Percentiles rank a stretch among this genome's conserved stretches.
phyloP scores from a whole-genome alignment of 148 eudicot species.

The Beta vulgaris region DNA sequence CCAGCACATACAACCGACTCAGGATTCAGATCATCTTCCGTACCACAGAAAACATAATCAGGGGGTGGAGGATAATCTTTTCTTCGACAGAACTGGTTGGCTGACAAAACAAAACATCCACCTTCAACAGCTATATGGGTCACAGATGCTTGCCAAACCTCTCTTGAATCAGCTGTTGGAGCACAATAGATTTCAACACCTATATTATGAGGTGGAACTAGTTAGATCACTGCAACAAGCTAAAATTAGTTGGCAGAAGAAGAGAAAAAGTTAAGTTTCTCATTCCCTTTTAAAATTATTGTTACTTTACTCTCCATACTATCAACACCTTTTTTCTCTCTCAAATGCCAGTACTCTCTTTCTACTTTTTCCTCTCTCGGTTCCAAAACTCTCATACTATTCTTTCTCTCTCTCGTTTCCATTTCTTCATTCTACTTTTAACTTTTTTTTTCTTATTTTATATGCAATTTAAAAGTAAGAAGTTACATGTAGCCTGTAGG shows the following conservation, averaged over 20 bases:
- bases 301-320: not conserved
- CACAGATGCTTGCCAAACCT: constrained; percentile 93
- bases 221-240: constrained; percentile 1
- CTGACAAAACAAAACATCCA: constrained; percentile 87
- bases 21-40: constrained; percentile 73
- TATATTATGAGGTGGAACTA: constrained; percentile 19
- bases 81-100: constrained; percentile 84
- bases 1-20: constrained; percentile 93
- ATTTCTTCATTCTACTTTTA: not conserved
- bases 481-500: too few relatives aligned
- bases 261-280: too few relatives aligned
- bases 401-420: not conserved
- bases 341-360: not conserved
- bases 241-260: too few relatives aligned
- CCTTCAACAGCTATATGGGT: constrained; percentile 96
- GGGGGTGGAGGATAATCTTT: constrained; percentile 94
- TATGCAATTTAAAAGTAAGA: not conserved
- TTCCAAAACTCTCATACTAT: not conserved
- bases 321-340: not conserved
- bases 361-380: not conserved
- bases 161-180: constrained; percentile 94
- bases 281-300: too few relatives aligned
- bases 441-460: not conserved
- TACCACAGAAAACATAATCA: constrained; percentile 58
- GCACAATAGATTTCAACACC: constrained; percentile 98